phyloP scores from a whole-genome alignment of 1,284 basidiomycete genomes.

The Ganoderma lingzhi region DNA sequence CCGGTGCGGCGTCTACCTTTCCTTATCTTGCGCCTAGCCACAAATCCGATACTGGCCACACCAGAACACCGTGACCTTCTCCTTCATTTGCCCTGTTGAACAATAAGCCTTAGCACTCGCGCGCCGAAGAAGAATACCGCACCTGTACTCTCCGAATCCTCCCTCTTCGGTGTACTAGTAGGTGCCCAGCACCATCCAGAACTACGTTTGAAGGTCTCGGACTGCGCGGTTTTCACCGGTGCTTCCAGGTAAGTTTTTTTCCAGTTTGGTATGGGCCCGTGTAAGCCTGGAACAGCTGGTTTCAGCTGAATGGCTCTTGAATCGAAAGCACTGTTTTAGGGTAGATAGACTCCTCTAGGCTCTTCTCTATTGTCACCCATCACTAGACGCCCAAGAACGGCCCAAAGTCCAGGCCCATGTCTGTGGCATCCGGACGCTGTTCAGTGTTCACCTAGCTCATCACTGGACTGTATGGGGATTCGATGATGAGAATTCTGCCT shows the following conservation, averaged over 20 bases:
- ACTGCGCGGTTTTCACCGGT: not conserved
- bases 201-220: not conserved
- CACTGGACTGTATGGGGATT: not conserved
- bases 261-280: not conserved
- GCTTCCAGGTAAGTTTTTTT: not conserved
- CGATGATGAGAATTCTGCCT: not conserved
- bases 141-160: not conserved
- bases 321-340: not conserved
- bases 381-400: not conserved
- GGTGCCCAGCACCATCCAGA: not conserved
- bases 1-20: conserved; percentile 15
- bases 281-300: not conserved
- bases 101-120: too few relatives aligned
- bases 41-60: not conserved
- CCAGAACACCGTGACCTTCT: not conserved
- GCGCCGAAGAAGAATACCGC: too few relatives aligned
- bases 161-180: not conserved
- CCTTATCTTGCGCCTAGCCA: conserved; percentile 6
- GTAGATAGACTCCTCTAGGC: not conserved
- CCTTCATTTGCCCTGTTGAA: not conserved
- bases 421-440: not conserved
- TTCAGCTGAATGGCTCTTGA: not conserved
- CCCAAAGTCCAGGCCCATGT: not conserved
- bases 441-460: not conserved
- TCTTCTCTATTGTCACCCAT: not conserved